phyloP scores from a whole-genome alignment of 1,284 basidiomycete genomes.

The Cronartium ribicola region DNA sequence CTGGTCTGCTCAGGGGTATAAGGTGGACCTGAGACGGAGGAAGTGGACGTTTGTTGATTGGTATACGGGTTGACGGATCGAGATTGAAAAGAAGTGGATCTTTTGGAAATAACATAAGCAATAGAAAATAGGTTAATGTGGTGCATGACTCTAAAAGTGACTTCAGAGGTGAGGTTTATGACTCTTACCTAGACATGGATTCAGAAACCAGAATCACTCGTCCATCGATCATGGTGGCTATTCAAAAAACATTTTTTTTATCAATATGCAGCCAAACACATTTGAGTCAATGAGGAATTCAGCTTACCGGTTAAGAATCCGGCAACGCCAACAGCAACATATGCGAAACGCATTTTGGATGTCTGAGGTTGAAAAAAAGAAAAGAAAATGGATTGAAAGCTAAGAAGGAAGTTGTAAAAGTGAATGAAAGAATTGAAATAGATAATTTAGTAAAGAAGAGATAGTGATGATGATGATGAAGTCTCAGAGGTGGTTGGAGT shows the following conservation, averaged over 20 bases:
- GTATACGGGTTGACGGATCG: conserved; percentile 2
- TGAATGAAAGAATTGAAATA: too few species aligned
- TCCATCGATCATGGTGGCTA: neutral
- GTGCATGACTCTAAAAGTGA: neutral
- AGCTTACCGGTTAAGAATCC: neutral
- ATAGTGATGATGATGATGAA: too few species aligned
- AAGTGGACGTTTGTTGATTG: neutral
- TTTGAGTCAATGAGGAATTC: neutral
- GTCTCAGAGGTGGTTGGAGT: too few species aligned
- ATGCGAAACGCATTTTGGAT: conserved; percentile 3
- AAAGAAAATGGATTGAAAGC: neutral
- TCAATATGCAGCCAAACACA: neutral
- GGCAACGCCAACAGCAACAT: conserved; percentile 1
- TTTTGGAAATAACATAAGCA: neutral
- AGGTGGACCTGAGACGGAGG: neutral
- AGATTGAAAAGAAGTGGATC: neutral
- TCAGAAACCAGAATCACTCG: neutral
- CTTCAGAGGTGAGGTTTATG: neutral
- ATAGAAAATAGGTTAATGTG: neutral
- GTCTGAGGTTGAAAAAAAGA: neutral
- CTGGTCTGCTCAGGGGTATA: neutral
- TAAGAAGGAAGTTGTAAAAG: too few species aligned
- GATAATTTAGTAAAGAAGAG: too few species aligned
- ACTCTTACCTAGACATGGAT: neutral
- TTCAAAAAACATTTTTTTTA: neutral